These are phyloP conservation scores for Schizopora paradoxa DNA, from an alignment of 1,284 basidiomycete genomes.

Conservation along the genomic window DNA sequence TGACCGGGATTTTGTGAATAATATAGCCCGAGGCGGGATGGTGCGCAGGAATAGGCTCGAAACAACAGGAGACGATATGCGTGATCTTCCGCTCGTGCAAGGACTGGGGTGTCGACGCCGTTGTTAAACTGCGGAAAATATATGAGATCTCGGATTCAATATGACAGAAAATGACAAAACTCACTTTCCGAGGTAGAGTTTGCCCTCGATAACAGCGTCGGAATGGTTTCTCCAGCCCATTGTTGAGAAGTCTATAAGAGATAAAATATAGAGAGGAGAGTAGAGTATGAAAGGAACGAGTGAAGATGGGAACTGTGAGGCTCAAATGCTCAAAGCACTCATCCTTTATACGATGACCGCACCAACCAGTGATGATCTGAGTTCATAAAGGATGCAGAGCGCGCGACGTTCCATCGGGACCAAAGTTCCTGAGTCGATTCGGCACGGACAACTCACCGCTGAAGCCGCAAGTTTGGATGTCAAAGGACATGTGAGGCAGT, in stretches of 20 bases:
- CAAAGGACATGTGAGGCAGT: too few relatives aligned
- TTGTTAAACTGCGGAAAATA: slow-evolving; percentile 10
- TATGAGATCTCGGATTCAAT: background rate
- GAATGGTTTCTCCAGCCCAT: slow-evolving; percentile 18
- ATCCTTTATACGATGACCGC: too few relatives aligned
- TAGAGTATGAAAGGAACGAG: too few relatives aligned
- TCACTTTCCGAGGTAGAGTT: slow-evolving; percentile 19
- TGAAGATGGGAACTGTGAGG: too few relatives aligned
- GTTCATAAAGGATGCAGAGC: too few relatives aligned
- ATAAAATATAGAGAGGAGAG: too few relatives aligned
- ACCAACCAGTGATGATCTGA: too few relatives aligned
- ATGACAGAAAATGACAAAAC: slow-evolving; percentile 2
- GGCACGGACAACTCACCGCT: too few relatives aligned
- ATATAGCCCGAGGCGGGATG: slow-evolving; percentile 15
- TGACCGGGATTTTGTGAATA: slow-evolving; percentile 16
- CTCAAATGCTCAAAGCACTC: too few relatives aligned
- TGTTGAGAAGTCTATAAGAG: background rate
- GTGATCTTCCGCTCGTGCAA: slow-evolving; percentile 16
- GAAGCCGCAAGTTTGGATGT: too few relatives aligned
- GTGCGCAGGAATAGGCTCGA: slow-evolving; percentile 16
- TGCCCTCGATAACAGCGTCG: slow-evolving; percentile 17
- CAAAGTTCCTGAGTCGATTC: too few relatives aligned
- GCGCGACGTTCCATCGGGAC: too few relatives aligned
- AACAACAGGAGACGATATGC: slow-evolving; percentile 16
- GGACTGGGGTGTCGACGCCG: slow-evolving; percentile 13